Evolutionary conservation across 495 filamentous ascomycete species (phyloP).

Genomic region (Penicillium lividum): DNA sequence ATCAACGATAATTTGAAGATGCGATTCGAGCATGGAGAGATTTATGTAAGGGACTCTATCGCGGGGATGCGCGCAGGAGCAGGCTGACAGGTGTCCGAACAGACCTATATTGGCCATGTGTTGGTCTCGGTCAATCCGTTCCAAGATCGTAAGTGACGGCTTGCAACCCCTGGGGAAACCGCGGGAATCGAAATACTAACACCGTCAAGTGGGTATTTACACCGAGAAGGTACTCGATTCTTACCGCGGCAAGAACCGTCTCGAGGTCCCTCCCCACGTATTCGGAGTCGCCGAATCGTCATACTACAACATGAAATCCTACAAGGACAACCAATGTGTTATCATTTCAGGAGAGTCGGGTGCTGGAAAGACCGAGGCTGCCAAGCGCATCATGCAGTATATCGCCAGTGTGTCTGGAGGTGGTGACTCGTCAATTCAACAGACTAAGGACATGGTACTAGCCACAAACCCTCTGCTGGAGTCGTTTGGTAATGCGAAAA

Average conservation of each 20-base stretch:
- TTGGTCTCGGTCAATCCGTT: slow-evolving; percentile 99
- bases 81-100: slow-evolving; percentile 32
- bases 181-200: neutral
- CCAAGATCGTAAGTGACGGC: slow-evolving; percentile 67
- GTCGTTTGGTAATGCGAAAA: slow-evolving; percentile 98
- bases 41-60: slow-evolving; percentile 68
- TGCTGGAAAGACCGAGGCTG: slow-evolving; percentile 98
- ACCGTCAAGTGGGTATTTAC: slow-evolving; percentile 82
- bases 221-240: slow-evolving; percentile 87
- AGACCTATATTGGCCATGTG: slow-evolving; percentile 99
- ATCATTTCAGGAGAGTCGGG: slow-evolving; percentile 99
- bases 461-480: slow-evolving; percentile 97
- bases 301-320: slow-evolving; percentile 99
- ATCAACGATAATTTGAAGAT: slow-evolving; percentile 99
- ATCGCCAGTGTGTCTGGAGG: slow-evolving; percentile 96
- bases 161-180: neutral
- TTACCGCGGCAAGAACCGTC: slow-evolving; percentile 93
- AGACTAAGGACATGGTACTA: slow-evolving; percentile 98
- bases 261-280: slow-evolving; percentile 95
- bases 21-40: slow-evolving; percentile 92
- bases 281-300: slow-evolving; percentile 95
- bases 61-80: slow-evolving; percentile 20
- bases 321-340: slow-evolving; percentile 98
- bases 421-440: slow-evolving; percentile 85
- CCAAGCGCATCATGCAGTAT: slow-evolving; percentile 99